Evolutionary conservation across 2,329 filamentous ascomycete genomes (phyloP), one percentile per base, ranked within the genome.

Genomic region (Fusarium gaditjirri): DNA sequence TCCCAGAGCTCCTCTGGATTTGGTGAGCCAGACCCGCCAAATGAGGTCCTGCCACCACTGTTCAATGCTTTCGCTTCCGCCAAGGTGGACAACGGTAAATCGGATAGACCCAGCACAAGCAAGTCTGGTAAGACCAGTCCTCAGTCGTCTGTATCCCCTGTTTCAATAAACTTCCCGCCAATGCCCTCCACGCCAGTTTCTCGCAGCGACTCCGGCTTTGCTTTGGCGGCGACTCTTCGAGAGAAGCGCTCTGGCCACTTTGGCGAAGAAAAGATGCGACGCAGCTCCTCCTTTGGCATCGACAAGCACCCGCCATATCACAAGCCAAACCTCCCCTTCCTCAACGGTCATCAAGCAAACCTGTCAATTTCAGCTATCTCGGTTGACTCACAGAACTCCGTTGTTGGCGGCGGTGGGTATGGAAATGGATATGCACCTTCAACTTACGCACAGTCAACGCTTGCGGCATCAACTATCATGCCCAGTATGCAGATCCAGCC

Each of bases 241-340:
- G 96, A 98, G 83, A 99, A 98, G 84, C 90, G 95, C 56, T 98
- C 96, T 6, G 95, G 93, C 3, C 94, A 98, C 80, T 97, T 98
- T 75, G 80, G 81, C n/a, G 93, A 96, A 77, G 90, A 92, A 70
- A 84, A 87, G 72, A 92, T 92, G n/a, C 90, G 95, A 66, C 90
- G 95, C 73, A 98, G 95, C 83, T 97, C 95, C n/a, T 97, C 95
- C 2, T 97, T 97, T 81, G 93, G 92, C 35, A 86, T 95, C 78
- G 93, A 94, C 74, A 91, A 90, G 79, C 88, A 91, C 73, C 87
- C 87, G 41, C 89, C 91, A 2, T 82, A 92, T 25, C 89, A 93
- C 73, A 87, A 92, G 44, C 92, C 93, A 9, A 93, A 89, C 79
- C 84, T 91, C 36, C 93, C 94, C 8, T 94, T 95, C 82, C 85